Evolutionary conservation across 2,329 filamentous ascomycete species (phyloP).

Genomic region (Scedosporium apiospermum): DNA sequence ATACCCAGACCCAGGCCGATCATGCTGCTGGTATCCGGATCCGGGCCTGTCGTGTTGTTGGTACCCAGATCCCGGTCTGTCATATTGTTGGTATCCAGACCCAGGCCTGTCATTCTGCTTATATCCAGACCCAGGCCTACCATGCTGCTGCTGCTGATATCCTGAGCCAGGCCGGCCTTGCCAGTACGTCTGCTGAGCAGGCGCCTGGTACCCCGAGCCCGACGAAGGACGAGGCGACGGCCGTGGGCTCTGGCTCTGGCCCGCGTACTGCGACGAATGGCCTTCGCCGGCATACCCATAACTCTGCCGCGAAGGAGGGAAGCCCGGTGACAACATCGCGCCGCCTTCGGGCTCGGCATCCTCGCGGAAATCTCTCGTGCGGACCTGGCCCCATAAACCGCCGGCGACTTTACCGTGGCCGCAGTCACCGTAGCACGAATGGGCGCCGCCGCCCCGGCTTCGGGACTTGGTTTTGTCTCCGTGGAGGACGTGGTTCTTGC

Average conservation of each 20-base stretch:
- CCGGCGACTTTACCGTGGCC: slow-evolving; percentile 50
- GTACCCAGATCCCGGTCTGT: too few species aligned
- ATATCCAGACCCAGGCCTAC: not conserved
- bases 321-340: not conserved
- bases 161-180: not conserved
- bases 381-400: slow-evolving; percentile 53
- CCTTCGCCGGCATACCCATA: slow-evolving; percentile 3
- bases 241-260: not conserved
- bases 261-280: not conserved
- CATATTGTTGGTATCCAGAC: not conserved
- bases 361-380: slow-evolving; percentile 39
- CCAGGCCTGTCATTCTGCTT: not conserved
- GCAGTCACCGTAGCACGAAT: slow-evolving; percentile 33
- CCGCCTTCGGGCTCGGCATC: not conserved
- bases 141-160: not conserved
- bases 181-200: not conserved
- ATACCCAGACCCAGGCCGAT: too few species aligned
- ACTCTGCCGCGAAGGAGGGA: not conserved
- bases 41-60: not conserved
- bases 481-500: slow-evolving; percentile 64
- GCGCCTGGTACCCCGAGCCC: not conserved
- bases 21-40: not conserved
- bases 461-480: slow-evolving; percentile 19
- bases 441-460: slow-evolving; percentile 22
- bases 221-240: not conserved